Evolutionary conservation across 2,329 filamentous ascomycete genomes (phyloP).

Genomic region (Diplocarpon rosae): DNA sequence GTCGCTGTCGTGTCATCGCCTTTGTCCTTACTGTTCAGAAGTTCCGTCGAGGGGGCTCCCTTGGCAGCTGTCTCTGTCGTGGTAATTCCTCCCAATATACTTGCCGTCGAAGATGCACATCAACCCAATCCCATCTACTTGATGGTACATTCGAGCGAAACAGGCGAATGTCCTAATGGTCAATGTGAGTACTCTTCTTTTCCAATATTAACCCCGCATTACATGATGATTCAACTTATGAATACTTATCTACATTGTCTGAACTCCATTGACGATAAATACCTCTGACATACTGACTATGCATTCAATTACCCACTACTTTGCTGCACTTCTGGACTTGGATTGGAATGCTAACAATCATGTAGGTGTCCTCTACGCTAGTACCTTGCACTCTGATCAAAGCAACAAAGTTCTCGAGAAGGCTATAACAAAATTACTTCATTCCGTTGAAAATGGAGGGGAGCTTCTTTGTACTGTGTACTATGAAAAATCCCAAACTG

Average conservation of each 20-base stretch:
- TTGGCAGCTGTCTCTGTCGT: slow-evolving; percentile 63
- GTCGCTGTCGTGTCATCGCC: slow-evolving; percentile 60
- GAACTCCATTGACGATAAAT: slow-evolving; percentile 80
- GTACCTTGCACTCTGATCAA: slow-evolving; percentile 13
- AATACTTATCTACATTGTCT: slow-evolving; percentile 99
- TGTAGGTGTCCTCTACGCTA: slow-evolving; percentile 28
- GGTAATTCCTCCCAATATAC: slow-evolving; percentile 46
- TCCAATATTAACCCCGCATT: slow-evolving; percentile 28
- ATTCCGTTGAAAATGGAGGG: slow-evolving; percentile 23
- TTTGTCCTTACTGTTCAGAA: slow-evolving; percentile 56
- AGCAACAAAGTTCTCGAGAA: slow-evolving; percentile 20
- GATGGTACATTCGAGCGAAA: slow-evolving; percentile 75
- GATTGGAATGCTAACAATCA: slow-evolving; percentile 15
- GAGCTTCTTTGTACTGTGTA: slow-evolving; percentile 39
- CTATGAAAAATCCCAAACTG: slow-evolving; percentile 40
- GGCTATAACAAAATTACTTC: slow-evolving; percentile 35
- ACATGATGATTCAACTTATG: slow-evolving; percentile 72
- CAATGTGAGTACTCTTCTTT: slow-evolving; percentile 64
- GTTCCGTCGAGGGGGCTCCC: slow-evolving; percentile 62
- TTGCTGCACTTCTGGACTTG: slow-evolving; percentile 1
- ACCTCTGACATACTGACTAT: slow-evolving; percentile 84
- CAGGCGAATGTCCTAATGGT: slow-evolving; percentile 76
- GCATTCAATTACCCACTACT: slow-evolving; percentile 20
- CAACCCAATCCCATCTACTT: slow-evolving; percentile 42
- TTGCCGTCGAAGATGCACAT: slow-evolving; percentile 28